These are phyloP conservation scores for Monilinia laxa DNA, from an alignment of 2,329 filamentous ascomycete genomes.

Conservation along the genomic window DNA sequence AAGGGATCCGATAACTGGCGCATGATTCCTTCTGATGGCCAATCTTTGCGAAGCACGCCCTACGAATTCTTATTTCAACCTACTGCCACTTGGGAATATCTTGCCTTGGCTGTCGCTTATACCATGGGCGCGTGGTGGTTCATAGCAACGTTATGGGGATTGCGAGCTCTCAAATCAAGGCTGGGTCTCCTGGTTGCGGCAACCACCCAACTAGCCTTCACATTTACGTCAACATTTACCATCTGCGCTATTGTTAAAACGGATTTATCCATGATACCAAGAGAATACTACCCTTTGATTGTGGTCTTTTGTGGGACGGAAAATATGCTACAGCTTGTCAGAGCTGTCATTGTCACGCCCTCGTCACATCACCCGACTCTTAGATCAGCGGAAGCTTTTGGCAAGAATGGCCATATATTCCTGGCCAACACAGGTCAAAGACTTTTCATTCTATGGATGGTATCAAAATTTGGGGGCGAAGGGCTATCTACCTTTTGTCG, in stretches of 20 bases:
- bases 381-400: constrained; percentile 71
- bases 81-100: constrained; percentile 64
- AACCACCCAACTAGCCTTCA: constrained; percentile 66
- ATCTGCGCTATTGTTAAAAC: constrained; percentile 74
- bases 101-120: constrained; percentile 65
- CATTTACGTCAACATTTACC: constrained; percentile 76
- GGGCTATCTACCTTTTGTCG: constrained; percentile 73
- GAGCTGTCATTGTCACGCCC: constrained; percentile 71
- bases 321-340: constrained; percentile 76
- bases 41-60: constrained; percentile 55
- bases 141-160: constrained; percentile 62
- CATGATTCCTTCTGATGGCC: constrained; percentile 61
- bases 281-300: constrained; percentile 73
- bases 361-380: constrained; percentile 65
- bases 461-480: constrained; percentile 54
- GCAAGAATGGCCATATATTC: constrained; percentile 68
- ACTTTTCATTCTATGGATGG: constrained; percentile 60
- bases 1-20: constrained; percentile 56
- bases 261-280: constrained; percentile 71
- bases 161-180: constrained; percentile 74
- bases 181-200: constrained; percentile 71
- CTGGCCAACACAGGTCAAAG: constrained; percentile 69
- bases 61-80: constrained; percentile 80
- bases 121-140: constrained; percentile 63
- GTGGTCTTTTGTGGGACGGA: constrained; percentile 72